phyloP scores from a whole-genome alignment of 148 eudicot species.

The Heliamphora exappendiculata region DNA sequence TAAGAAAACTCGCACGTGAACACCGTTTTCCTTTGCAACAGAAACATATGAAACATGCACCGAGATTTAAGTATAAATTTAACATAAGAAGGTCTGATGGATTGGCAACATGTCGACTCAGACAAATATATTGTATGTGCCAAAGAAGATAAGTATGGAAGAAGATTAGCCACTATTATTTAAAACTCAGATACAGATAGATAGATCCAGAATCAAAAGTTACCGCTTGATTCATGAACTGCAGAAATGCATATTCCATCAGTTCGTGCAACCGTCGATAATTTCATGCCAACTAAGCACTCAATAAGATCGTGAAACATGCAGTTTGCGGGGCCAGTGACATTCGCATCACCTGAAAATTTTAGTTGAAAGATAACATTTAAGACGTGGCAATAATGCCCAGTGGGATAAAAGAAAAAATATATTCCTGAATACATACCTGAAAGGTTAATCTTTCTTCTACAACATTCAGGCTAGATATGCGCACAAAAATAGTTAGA shows the following conservation, averaged over 20 bases:
- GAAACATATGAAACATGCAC: not conserved
- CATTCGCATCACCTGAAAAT: conserved; percentile 16
- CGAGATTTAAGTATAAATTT: not conserved
- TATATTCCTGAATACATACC: conserved; percentile 31
- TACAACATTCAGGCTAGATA: conserved; percentile 63
- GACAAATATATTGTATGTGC: not conserved
- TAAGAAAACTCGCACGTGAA: not conserved
- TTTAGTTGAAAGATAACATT: not conserved
- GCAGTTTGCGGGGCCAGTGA: conserved; percentile 39
- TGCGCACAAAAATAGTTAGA: conserved; percentile 17
- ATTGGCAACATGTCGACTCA: not conserved
- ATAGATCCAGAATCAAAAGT: conserved; percentile 11
- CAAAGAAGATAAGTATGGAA: not conserved
- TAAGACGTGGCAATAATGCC: not conserved
- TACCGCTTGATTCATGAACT: conserved; percentile 79
- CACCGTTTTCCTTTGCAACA: not conserved
- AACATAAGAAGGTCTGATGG: not conserved
- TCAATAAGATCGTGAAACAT: conserved; percentile 59
- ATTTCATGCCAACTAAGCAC: conserved; percentile 51
- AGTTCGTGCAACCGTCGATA: conserved; percentile 34
- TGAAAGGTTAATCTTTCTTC: conserved; percentile 31
- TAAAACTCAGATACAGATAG: not conserved
- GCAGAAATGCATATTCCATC: conserved; percentile 45
- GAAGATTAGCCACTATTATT: not conserved
- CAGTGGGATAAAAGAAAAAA: conserved; percentile 2